Conservation (phyloP, 2,329 filamentous ascomycete species). For the Epichloe sibirici region DNA sequence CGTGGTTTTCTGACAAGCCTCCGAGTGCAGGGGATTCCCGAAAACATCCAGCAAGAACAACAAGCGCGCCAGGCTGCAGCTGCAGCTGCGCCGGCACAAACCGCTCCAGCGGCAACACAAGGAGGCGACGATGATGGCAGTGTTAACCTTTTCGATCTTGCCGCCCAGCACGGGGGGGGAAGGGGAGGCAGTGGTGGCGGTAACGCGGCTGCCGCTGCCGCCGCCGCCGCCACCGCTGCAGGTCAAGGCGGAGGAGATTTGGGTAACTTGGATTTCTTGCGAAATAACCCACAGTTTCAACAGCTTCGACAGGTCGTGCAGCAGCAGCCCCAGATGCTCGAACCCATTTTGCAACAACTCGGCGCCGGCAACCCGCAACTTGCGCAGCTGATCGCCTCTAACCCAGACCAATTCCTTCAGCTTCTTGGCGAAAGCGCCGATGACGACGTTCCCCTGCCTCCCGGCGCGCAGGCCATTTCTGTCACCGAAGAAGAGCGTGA, state of each 20-base stretch:
- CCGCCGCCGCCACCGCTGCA: constrained; percentile 37
- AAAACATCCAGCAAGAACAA: constrained; percentile 64
- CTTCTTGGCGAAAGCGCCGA: constrained; percentile 80
- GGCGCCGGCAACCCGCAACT: constrained; percentile 90
- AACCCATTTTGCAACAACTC: constrained; percentile 93
- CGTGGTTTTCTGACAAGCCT: not conserved
- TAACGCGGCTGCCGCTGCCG: constrained; percentile 29
- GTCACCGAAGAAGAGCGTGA: constrained; percentile 95
- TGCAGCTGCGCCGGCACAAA: constrained; percentile 24
- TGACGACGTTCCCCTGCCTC: constrained; percentile 72
- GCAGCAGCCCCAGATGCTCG: constrained; percentile 95
- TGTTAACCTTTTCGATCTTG: constrained; percentile 87
- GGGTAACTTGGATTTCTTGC: constrained; percentile 82
- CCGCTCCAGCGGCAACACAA: constrained; percentile 18
- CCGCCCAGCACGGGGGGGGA: constrained; percentile 56
- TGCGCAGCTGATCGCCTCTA: constrained; percentile 79
- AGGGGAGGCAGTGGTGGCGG: constrained; percentile 30
- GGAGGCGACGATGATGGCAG: constrained; percentile 49
- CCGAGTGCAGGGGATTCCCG: constrained; percentile 67
- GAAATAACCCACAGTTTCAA: constrained; percentile 95
- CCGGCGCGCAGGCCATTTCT: constrained; percentile 76
- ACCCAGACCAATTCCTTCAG: constrained; percentile 87
- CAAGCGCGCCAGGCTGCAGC: constrained; percentile 33
- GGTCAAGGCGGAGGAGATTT: constrained; percentile 41
- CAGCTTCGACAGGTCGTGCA: constrained; percentile 95